Evolutionary conservation across 2,329 filamentous ascomycete genomes (phyloP).

Genomic region (Sporothrix pallida): DNA sequence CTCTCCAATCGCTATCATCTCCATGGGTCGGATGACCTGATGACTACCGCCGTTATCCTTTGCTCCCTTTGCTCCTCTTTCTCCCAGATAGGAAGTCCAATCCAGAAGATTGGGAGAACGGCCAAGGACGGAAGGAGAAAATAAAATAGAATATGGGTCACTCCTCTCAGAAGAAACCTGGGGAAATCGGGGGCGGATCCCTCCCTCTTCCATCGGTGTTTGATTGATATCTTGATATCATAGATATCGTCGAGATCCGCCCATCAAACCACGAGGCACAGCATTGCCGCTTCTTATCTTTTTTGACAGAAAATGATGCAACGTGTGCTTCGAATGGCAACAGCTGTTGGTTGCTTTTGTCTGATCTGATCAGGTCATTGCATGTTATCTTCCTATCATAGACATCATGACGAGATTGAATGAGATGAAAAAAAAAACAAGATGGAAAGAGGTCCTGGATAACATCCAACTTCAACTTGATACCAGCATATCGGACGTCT

Average conservation of each 20-base stretch:
- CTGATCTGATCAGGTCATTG: background rate
- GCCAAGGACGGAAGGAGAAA: background rate
- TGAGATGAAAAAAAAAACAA: background rate
- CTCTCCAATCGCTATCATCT: background rate
- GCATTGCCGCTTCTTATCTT: slow-evolving; percentile 1
- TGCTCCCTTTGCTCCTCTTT: background rate
- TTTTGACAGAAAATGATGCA: slow-evolving; percentile 4
- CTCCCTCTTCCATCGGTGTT: background rate
- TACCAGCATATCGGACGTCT: too few relatives aligned
- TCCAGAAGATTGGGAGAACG: background rate
- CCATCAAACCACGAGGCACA: background rate
- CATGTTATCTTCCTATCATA: background rate
- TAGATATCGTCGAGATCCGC: too few relatives aligned
- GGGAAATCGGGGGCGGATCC: slow-evolving; percentile 19
- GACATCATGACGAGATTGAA: slow-evolving; percentile 2
- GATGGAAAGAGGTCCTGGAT: background rate
- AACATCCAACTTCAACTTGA: too few relatives aligned
- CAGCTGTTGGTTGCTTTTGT: background rate
- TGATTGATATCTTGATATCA: too few relatives aligned
- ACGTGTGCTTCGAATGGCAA: background rate
- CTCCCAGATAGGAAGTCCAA: slow-evolving; percentile 6
- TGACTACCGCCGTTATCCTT: background rate
- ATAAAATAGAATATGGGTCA: background rate
- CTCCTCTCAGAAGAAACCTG: background rate
- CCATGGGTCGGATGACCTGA: background rate